Conservation (phyloP, 2,329 filamentous ascomycete genomes). For the Chaetomium sp. region DNA sequence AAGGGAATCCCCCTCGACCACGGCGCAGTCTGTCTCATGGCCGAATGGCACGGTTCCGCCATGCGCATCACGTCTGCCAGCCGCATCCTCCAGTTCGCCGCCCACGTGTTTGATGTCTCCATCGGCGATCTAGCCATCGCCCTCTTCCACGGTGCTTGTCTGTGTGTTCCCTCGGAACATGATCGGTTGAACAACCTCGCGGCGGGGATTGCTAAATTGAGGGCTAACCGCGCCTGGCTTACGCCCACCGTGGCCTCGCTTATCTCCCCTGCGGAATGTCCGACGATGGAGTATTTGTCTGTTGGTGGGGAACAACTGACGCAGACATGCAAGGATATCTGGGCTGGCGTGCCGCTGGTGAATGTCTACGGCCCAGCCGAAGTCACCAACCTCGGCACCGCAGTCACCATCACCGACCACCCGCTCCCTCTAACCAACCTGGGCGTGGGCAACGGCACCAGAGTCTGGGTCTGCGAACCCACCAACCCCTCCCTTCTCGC, state of each 20-base stretch:
- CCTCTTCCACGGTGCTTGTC: conserved; percentile 25
- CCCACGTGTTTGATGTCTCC: conserved; percentile 29
- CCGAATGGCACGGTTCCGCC: conserved; percentile 16
- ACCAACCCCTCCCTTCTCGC: conserved; percentile 23
- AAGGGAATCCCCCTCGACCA: conserved; percentile 28
- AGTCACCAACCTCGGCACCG: conserved; percentile 8
- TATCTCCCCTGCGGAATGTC: conserved; percentile 19
- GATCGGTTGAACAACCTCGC: conserved; percentile 32
- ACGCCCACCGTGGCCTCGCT: conserved; percentile 23
- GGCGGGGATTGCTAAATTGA: conserved; percentile 20
- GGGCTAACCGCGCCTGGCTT: conserved; percentile 20
- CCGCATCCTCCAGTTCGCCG: conserved; percentile 30
- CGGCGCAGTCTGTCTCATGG: conserved; percentile 18
- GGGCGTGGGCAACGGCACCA: conserved; percentile 14
- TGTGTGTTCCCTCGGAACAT: conserved; percentile 34
- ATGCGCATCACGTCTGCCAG: conserved; percentile 22
- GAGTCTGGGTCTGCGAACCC: conserved; percentile 28
- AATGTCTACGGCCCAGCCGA: conserved; percentile 7
- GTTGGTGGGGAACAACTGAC: conserved; percentile 23
- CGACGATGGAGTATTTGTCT: conserved; percentile 18
- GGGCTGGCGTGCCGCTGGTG: conserved; percentile 4
- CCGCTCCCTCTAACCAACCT: conserved; percentile 15
- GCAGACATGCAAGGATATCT: conserved; percentile 13
- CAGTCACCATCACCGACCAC: neutral
- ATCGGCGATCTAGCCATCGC: conserved; percentile 21